A percentile compares a stretch with the other conserved stretches of the same genome.
Evolutionary conservation across 495 filamentous ascomycete species (phyloP).

Genomic region (Penicillium paxilli): DNA sequence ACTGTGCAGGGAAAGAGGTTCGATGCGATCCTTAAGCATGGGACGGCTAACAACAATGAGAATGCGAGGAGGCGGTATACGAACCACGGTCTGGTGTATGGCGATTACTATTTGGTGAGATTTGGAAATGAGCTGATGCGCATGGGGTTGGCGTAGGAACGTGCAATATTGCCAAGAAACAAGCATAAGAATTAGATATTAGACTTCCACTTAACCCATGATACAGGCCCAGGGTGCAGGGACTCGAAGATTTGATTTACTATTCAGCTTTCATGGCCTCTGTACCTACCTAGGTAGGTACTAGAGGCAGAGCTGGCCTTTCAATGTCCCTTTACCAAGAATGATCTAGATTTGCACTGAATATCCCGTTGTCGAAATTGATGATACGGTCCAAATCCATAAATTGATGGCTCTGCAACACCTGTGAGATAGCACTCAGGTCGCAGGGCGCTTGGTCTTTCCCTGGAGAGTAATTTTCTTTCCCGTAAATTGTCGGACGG

Average conservation of each 20-base stretch:
- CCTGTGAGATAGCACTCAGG: constrained; percentile 1
- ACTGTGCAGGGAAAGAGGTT: background rate
- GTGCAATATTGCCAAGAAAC: background rate
- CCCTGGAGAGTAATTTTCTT: background rate
- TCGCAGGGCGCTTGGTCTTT: background rate
- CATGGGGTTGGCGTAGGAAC: constrained; percentile 12
- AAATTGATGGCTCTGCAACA: background rate
- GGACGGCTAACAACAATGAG: constrained; percentile 44
- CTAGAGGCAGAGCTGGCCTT: too few species aligned
- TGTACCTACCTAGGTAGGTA: too few species aligned
- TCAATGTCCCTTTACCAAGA: background rate
- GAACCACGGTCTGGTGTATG: constrained; percentile 48
- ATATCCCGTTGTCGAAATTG: constrained; percentile 6
- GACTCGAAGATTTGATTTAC: background rate
- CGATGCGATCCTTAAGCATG: constrained; percentile 27
- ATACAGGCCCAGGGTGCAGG: background rate
- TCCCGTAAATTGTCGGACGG: background rate
- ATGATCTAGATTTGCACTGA: constrained; percentile 2
- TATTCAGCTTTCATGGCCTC: background rate
- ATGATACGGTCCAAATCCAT: constrained; percentile 10
- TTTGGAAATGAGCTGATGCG: constrained; percentile 38
- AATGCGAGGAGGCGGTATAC: constrained; percentile 28
- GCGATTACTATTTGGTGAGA: constrained; percentile 48
- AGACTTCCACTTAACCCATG: background rate
- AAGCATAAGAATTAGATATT: background rate